These are phyloP conservation scores for Calocybe gangraenosa DNA, from an alignment of 768 basidiomycete genomes.

Conservation along the genomic window DNA sequence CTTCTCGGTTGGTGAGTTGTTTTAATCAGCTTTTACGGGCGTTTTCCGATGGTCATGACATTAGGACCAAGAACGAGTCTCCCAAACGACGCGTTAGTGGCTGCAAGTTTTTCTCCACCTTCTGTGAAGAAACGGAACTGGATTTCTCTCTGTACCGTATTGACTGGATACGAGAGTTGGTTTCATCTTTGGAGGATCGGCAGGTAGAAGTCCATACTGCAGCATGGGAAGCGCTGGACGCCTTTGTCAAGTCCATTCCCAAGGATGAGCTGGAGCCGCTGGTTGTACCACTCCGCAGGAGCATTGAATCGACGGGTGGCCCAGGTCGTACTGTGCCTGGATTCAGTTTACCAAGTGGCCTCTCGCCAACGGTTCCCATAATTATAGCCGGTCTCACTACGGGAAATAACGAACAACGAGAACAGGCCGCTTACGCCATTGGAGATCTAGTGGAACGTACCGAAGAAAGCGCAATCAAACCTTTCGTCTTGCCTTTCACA, in stretches of 20 bases:
- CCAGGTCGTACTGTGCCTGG: constrained; percentile 80
- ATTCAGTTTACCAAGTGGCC: constrained; percentile 80
- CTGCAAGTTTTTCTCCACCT: constrained; percentile 70
- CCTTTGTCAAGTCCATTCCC: constrained; percentile 83
- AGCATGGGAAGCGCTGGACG: constrained; percentile 80
- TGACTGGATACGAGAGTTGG: constrained; percentile 91
- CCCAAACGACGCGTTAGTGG: constrained; percentile 74
- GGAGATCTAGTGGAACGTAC: constrained; percentile 93
- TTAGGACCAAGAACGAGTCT: constrained; percentile 76
- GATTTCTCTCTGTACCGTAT: constrained; percentile 84
- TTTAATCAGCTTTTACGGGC: background rate
- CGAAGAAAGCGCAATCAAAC: constrained; percentile 79
- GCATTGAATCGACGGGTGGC: constrained; percentile 80
- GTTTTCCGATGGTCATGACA: background rate
- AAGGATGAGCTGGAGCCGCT: constrained; percentile 93
- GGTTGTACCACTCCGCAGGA: constrained; percentile 83
- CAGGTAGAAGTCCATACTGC: constrained; percentile 73
- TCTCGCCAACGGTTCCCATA: constrained; percentile 79
- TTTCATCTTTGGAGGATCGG: constrained; percentile 78
- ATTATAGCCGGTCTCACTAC: constrained; percentile 91
- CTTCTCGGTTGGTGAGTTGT: constrained; percentile 78
- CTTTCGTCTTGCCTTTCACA: constrained; percentile 92
- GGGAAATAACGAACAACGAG: constrained; percentile 92
- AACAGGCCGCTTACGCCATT: constrained; percentile 94
- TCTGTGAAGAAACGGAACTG: constrained; percentile 80